These are phyloP conservation scores for Heliamphora ciliata DNA, from an alignment of 179 eudicot genomes.

Conservation along the genomic window DNA sequence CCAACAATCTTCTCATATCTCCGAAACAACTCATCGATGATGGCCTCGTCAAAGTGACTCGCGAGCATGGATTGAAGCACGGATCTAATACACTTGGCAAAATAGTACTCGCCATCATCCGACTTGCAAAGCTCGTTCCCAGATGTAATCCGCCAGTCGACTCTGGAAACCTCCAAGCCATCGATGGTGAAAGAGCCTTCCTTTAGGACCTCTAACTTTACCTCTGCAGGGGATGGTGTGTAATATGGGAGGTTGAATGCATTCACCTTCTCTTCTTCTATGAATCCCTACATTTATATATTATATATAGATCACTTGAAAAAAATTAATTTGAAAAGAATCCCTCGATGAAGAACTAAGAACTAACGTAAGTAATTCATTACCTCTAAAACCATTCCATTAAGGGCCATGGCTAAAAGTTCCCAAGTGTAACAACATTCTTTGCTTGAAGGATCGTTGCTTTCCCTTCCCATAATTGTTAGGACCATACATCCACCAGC, in stretches of 20 bases:
- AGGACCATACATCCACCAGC: constrained; percentile 49
- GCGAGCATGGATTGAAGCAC: no score
- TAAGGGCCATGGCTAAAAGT: constrained; percentile 32
- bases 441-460: constrained; percentile 30
- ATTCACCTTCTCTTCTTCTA: constrained; percentile 35
- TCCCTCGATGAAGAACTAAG: no score
- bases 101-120: no score
- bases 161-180: constrained; percentile 19
- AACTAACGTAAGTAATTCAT: no score
- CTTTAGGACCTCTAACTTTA: constrained; percentile 20
- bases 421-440: constrained; percentile 40
- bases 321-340: no score
- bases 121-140: no score
- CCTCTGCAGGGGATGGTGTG: constrained; percentile 33
- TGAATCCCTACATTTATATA: constrained; percentile 19
- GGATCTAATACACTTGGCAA: no score
- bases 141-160: background rate
- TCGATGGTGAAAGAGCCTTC: constrained; percentile 37
- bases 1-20: no score
- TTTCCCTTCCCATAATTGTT: constrained; percentile 37
- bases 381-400: constrained; percentile 47
- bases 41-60: no score
- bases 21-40: no score
- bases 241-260: constrained; percentile 39
- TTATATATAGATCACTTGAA: background rate